These are phyloP conservation scores for Ceratopteris richardii DNA, from an alignment of 75 land plant species.

Conservation along the genomic window DNA sequence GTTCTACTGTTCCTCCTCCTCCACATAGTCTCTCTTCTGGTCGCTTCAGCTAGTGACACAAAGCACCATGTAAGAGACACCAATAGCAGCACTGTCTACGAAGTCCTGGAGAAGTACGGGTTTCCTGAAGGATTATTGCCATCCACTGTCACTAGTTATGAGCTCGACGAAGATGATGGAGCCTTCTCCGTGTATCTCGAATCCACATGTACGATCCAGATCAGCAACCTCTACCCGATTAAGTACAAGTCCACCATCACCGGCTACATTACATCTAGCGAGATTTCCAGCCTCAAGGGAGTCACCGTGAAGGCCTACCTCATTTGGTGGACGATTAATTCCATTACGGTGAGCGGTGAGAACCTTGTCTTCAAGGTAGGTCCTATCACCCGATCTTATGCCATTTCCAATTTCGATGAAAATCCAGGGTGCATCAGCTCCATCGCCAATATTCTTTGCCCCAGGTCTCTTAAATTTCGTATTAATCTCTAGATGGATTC, in stretches of 20 bases:
- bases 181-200: slow-evolving; percentile 26
- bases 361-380: slow-evolving; percentile 36
- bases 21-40: too few relatives aligned
- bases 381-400: slow-evolving; percentile 21
- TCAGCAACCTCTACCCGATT: slow-evolving; percentile 21
- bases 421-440: too few relatives aligned
- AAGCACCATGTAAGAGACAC: too few relatives aligned
- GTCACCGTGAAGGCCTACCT: slow-evolving; percentile 34
- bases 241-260: slow-evolving; percentile 22
- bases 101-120: slow-evolving; percentile 29
- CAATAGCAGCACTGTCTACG: slow-evolving; percentile 33
- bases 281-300: slow-evolving; percentile 23
- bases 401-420: slow-evolving; percentile 23
- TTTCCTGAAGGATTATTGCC: slow-evolving; percentile 47
- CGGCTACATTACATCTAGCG: slow-evolving; percentile 10
- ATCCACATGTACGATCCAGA: slow-evolving; percentile 22
- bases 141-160: slow-evolving; percentile 24
- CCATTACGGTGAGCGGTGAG: slow-evolving; percentile 8
- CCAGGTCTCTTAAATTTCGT: too few relatives aligned
- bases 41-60: too few relatives aligned
- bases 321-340: slow-evolving; percentile 23
- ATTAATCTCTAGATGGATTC: too few relatives aligned
- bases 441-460: too few relatives aligned
- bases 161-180: slow-evolving; percentile 29
- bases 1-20: too few relatives aligned